These are phyloP conservation scores for Backusella tuberculispora DNA, from an alignment of 192 early-diverging fungal species.

Conservation along the genomic window DNA sequence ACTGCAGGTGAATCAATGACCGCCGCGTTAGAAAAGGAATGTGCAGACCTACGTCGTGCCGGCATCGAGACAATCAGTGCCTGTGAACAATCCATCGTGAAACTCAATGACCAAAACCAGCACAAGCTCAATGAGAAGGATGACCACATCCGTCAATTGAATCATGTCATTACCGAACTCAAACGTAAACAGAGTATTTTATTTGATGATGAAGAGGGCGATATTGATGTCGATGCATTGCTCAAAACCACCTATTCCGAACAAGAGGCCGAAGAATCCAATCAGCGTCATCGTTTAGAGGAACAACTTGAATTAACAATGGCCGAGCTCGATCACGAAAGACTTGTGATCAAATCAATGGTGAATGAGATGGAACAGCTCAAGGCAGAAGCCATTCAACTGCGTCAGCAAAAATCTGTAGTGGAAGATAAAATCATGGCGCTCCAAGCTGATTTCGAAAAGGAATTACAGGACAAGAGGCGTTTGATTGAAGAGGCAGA, in stretches of 20 bases:
- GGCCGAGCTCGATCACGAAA: constrained; percentile 18
- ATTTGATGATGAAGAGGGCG: constrained; percentile 21
- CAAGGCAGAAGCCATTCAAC: not conserved
- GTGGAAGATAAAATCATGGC: not conserved
- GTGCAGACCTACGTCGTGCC: constrained; percentile 42
- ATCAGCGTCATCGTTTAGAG: constrained; percentile 30
- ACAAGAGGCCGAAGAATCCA: not conserved
- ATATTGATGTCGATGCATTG: not conserved
- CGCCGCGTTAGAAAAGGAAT: constrained; percentile 38
- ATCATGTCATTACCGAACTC: not conserved
- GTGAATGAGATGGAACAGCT: constrained; percentile 1
- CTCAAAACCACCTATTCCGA: not conserved
- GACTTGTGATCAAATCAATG: not conserved
- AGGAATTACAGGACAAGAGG: constrained; percentile 27
- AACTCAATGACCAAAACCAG: constrained; percentile 40
- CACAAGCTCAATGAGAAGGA: constrained; percentile 33
- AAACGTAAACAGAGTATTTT: constrained; percentile 9
- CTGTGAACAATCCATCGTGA: constrained; percentile 43
- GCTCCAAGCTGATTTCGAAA: constrained; percentile 22
- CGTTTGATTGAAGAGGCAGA: constrained; percentile 37
- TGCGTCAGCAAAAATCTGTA: not conserved
- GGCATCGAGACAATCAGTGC: constrained; percentile 47
- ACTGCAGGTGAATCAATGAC: constrained; percentile 20
- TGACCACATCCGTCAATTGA: constrained; percentile 33
- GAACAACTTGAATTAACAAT: constrained; percentile 36